Conservation (phyloP, 2,329 filamentous ascomycete species). For the Fusarium irregulare region DNA sequence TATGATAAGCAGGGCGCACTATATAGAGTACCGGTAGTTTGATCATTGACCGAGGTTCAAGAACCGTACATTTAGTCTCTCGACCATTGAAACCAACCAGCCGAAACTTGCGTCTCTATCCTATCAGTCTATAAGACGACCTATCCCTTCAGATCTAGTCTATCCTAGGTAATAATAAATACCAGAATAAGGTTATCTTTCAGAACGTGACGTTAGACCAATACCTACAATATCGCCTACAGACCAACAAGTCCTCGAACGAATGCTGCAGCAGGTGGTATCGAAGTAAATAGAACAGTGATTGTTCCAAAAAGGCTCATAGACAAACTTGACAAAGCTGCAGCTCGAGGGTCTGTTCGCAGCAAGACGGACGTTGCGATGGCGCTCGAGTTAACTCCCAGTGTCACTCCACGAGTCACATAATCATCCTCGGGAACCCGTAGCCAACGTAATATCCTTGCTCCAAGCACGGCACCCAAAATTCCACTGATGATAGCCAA, state of each 20-base stretch:
- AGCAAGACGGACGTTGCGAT: conserved; percentile 69
- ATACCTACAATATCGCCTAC: conserved; percentile 38
- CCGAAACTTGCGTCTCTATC: neutral
- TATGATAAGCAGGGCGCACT: neutral
- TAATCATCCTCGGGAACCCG: conserved; percentile 71
- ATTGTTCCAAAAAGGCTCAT: conserved; percentile 72
- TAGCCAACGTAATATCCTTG: conserved; percentile 59
- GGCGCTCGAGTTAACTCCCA: conserved; percentile 70
- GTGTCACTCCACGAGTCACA: conserved; percentile 69
- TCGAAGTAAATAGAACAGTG: conserved; percentile 67
- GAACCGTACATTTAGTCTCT: neutral
- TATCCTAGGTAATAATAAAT: neutral
- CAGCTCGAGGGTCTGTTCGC: conserved; percentile 67
- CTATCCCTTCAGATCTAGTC: neutral
- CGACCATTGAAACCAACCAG: neutral
- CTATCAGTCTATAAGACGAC: neutral
- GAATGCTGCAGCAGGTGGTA: conserved; percentile 62
- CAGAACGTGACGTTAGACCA: neutral
- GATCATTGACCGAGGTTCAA: conserved; percentile 5
- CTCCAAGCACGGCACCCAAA: conserved; percentile 66
- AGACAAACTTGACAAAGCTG: conserved; percentile 67
- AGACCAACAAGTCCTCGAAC: conserved; percentile 62
- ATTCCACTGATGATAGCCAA: conserved; percentile 70
- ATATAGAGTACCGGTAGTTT: neutral
- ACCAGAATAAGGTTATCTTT: neutral